These are phyloP conservation scores for Amoebophrya sp. DNA, from an alignment of 169 alveolate genomes.

Conservation along the genomic window DNA sequence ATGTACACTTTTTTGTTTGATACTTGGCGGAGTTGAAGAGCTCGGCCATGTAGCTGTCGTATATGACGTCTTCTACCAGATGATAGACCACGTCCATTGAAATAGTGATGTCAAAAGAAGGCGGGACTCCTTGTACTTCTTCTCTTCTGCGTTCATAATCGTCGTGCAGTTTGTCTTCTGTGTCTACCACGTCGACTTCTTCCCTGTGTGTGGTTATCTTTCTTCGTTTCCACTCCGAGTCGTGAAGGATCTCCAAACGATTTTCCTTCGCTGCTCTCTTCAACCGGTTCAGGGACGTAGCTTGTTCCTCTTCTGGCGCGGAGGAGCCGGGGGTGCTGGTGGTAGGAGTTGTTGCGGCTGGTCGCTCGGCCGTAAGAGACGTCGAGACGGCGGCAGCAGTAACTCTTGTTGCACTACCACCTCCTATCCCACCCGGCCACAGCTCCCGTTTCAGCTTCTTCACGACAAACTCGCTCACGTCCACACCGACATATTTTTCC, in stretches of 20 bases:
- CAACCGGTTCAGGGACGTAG: neutral
- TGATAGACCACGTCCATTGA: neutral
- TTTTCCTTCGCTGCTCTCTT: neutral
- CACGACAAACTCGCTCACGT: neutral
- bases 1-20: no score
- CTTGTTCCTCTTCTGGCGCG: neutral
- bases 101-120: neutral
- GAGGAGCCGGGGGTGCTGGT: neutral
- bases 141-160: no score
- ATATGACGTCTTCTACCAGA: neutral
- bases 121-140: neutral
- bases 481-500: neutral
- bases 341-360: neutral
- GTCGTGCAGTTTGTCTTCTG: neutral
- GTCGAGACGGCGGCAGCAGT: neutral
- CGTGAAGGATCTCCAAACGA: neutral
- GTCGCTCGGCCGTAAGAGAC: neutral
- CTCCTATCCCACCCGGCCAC: neutral
- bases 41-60: neutral
- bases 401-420: neutral
- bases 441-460: neutral
- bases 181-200: neutral
- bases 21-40: neutral
- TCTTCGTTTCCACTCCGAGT: neutral
- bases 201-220: neutral